Conservation (phyloP, 495 filamentous ascomycete species). For the Penicillium egyptiacum region DNA sequence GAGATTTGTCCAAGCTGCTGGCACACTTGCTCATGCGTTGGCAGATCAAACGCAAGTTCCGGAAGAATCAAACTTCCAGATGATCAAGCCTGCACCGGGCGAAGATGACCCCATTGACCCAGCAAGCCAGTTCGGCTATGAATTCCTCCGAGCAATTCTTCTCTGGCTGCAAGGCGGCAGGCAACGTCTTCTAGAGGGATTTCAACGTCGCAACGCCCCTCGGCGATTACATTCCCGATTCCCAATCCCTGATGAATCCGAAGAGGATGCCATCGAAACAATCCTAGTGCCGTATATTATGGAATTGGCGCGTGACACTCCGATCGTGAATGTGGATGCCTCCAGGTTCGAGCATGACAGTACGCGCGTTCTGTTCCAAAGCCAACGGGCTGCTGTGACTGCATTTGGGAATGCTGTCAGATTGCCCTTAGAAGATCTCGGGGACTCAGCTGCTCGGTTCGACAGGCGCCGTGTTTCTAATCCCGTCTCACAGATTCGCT, state of each 20-base stretch:
- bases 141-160: slow-evolving; percentile 64
- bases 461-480: slow-evolving; percentile 25
- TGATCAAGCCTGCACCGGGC: slow-evolving; percentile 48
- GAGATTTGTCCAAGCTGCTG: slow-evolving; percentile 68
- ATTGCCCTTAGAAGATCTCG: slow-evolving; percentile 52
- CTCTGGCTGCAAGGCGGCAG: slow-evolving; percentile 62
- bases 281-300: slow-evolving; percentile 61
- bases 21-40: slow-evolving; percentile 56
- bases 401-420: slow-evolving; percentile 56
- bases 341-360: slow-evolving; percentile 60
- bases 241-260: slow-evolving; percentile 52
- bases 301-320: slow-evolving; percentile 43
- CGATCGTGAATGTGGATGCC: slow-evolving; percentile 58
- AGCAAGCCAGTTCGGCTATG: slow-evolving; percentile 56
- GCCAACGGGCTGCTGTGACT: slow-evolving; percentile 56
- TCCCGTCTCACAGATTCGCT: slow-evolving; percentile 25
- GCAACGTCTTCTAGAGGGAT: slow-evolving; percentile 53
- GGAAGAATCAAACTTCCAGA: slow-evolving; percentile 32
- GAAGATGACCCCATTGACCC: slow-evolving; percentile 45
- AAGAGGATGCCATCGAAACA: slow-evolving; percentile 53
- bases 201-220: slow-evolving; percentile 44
- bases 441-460: slow-evolving; percentile 33
- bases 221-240: slow-evolving; percentile 43
- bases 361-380: slow-evolving; percentile 49
- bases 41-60: slow-evolving; percentile 41